Percentiles rank a stretch among this genome's conserved stretches.
phyloP scores from a whole-genome alignment of 2,329 filamentous ascomycete genomes.

The Calonectria leucothoes region DNA sequence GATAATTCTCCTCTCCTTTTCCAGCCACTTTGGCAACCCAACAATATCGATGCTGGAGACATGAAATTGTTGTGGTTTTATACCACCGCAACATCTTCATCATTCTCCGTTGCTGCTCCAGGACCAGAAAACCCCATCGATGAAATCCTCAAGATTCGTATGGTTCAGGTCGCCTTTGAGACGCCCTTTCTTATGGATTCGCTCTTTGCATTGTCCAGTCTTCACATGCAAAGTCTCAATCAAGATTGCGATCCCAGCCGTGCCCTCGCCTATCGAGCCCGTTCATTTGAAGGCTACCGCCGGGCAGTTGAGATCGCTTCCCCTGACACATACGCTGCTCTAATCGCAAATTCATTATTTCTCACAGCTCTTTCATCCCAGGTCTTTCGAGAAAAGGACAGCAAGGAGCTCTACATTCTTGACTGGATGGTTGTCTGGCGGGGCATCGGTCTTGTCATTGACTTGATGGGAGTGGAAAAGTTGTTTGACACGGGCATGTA shows the following conservation, averaged over 20 bases:
- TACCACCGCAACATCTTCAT: constrained; percentile 57
- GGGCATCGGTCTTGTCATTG: constrained; percentile 62
- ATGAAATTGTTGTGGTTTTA: constrained; percentile 70
- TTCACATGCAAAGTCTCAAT: constrained; percentile 59
- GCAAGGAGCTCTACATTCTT: constrained; percentile 60
- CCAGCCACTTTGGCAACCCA: constrained; percentile 46
- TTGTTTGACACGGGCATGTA: constrained; percentile 56
- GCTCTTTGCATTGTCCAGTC: constrained; percentile 62
- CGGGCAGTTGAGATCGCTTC: constrained; percentile 60
- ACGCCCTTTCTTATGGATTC: constrained; percentile 67
- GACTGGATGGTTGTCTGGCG: constrained; percentile 69
- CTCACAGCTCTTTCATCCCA: constrained; percentile 63
- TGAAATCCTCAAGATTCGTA: constrained; percentile 56
- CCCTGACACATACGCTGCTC: constrained; percentile 59
- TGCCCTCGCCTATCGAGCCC: constrained; percentile 58
- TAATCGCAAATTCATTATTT: constrained; percentile 63
- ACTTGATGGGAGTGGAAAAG: constrained; percentile 42
- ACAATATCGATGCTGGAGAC: constrained; percentile 53
- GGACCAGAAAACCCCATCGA: constrained; percentile 49
- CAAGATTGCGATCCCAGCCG: constrained; percentile 53
- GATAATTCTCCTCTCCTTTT: constrained; percentile 29
- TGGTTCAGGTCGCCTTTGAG: constrained; percentile 63
- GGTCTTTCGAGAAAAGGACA: constrained; percentile 60
- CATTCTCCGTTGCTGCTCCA: constrained; percentile 56
- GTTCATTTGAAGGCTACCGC: constrained; percentile 63